Conservation (phyloP, 1,284 basidiomycete species). For the Melampsora occidentalis region DNA sequence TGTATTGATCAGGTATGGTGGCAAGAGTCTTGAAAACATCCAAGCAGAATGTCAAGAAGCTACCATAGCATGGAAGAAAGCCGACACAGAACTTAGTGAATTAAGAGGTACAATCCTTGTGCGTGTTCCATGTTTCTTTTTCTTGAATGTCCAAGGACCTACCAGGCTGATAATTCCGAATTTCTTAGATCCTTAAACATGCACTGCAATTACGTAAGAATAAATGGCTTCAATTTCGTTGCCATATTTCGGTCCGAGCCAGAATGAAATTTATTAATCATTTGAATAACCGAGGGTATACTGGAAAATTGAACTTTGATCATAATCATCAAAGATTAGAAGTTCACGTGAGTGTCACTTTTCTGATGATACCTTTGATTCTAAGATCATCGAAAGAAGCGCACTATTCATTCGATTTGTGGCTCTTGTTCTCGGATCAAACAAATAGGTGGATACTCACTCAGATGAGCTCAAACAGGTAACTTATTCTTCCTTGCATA, state of each 20-base stretch:
- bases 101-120: neutral
- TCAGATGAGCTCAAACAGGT: conserved; percentile 43
- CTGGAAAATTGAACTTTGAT: conserved; percentile 64
- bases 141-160: too few species aligned
- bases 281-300: conserved; percentile 70
- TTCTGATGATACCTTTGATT: neutral
- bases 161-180: too few species aligned
- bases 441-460: conserved; percentile 27
- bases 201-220: conserved; percentile 66
- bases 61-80: neutral
- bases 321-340: conserved; percentile 68
- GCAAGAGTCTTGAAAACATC: conserved; percentile 25
- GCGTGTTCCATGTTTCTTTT: neutral
- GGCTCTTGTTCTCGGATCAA: neutral
- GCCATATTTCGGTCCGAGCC: conserved; percentile 78
- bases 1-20: neutral
- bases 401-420: neutral
- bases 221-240: conserved; percentile 82
- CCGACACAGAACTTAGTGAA: conserved; percentile 25
- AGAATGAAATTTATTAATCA: conserved; percentile 77
- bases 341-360: conserved; percentile 61
- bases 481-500: neutral
- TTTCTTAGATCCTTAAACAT: conserved; percentile 22
- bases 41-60: conserved; percentile 19
- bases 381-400: too few species aligned